These are phyloP conservation scores for Grifola frondosa DNA, from an alignment of 1,284 basidiomycete genomes.

Conservation along the genomic window DNA sequence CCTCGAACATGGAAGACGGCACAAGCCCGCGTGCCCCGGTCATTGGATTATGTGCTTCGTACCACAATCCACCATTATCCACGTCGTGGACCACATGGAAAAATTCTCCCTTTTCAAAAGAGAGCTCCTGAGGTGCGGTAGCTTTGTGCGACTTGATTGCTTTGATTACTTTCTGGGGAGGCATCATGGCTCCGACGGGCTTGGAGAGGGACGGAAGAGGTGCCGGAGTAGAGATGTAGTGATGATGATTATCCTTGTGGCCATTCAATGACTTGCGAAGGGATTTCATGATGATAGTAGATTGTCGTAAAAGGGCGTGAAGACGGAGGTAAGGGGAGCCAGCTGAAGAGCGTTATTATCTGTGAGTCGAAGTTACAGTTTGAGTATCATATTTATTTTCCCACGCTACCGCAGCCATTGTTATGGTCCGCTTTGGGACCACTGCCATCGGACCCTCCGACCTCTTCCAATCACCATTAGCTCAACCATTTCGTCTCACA, in stretches of 20 bases:
- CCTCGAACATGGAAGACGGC: constrained; percentile 83
- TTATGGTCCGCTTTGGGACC: constrained; percentile 14
- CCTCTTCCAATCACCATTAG: too few species aligned
- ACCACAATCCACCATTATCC: constrained; percentile 60
- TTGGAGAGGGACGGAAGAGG: constrained; percentile 66
- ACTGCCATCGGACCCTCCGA: too few species aligned
- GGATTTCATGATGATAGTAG: constrained; percentile 67
- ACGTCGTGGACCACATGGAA: constrained; percentile 90
- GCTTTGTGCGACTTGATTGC: constrained; percentile 75
- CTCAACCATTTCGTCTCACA: too few species aligned
- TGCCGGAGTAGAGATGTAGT: constrained; percentile 68
- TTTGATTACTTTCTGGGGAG: constrained; percentile 95
- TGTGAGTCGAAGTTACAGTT: constrained; percentile 16
- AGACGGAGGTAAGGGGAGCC: constrained; percentile 17
- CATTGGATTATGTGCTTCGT: constrained; percentile 90
- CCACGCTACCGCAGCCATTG: constrained; percentile 21
- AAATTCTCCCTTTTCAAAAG: constrained; percentile 95
- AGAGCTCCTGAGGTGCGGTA: constrained; percentile 81
- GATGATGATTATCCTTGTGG: constrained; percentile 55
- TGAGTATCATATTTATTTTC: constrained; percentile 10
- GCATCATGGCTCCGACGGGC: constrained; percentile 68
- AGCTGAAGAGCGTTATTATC: constrained; percentile 20
- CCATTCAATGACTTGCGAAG: constrained; percentile 82
- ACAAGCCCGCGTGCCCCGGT: constrained; percentile 91
- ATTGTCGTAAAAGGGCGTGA: constrained; percentile 35